Base-by-base conservation (phyloP, 495 filamentous ascomycete species). In the Cudoniella acicularis region DNA sequence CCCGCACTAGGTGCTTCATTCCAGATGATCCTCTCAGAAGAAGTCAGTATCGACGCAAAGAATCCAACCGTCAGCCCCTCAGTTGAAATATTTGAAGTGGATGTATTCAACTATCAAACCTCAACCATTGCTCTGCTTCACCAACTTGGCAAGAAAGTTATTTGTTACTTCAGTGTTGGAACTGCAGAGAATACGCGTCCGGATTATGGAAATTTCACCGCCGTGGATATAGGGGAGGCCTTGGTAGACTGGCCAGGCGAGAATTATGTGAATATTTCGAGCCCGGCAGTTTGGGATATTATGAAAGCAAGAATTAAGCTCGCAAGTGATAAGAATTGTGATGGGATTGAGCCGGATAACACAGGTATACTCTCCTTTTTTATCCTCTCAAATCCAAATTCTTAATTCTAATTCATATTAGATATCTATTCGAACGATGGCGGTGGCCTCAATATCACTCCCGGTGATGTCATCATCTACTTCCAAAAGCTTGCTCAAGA, bases 101-200 rank as follows among this genome's bases (percentile, higher is more conserved):
- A 87, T 56, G 74, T 87, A 1, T 85, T 84, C 73, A 68, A 73
- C 52, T 86, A 79, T 49, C 40, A 65, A 20, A 66, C 67, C 8
- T 62, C 69, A 17, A 75, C 67, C 1, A 83, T 87, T 54, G 55
- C 70, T 3, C 56, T 65, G 0, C 72, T 88, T 1, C 80, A 87
- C 45, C 40, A 26, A 2, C 57, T 70, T 23, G 74, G 72, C 9
- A 74, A 79, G 53, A 84, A 78, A 47, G 81, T 88, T 23, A 86
- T 89, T 54, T 91, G 87, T 75, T 91, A 90, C 68, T 90, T 89
- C 73, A 83, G 79, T 10, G 87, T 85, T 0, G 87, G 87, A 3
- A 53, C 27, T 25, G 61, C 56, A 30, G 84, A 87, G 69, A 65
- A 78, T 57, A 80, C 75, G 70, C 78, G 86, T 6, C 69, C 75